Conservation (phyloP, 2,329 filamentous ascomycete species). For the Pseudogymnoascus sp. region DNA sequence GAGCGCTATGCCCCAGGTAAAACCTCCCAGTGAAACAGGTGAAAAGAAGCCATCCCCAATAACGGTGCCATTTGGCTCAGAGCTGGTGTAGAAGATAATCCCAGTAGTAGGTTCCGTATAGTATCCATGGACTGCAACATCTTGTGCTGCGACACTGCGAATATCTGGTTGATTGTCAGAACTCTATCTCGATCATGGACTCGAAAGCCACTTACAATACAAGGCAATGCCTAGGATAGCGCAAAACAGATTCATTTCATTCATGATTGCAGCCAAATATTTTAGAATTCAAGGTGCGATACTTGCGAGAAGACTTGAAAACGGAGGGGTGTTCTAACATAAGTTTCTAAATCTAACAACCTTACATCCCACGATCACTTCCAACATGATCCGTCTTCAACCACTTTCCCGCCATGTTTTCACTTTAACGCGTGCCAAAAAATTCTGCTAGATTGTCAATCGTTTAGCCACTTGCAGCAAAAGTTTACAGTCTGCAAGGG, state of each 20-base stretch:
- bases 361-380: not conserved
- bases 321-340: not conserved
- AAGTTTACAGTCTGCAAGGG: not conserved
- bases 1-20: constrained; percentile 47
- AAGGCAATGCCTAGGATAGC: constrained; percentile 18
- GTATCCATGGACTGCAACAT: constrained; percentile 23
- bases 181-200: not conserved
- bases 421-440: not conserved
- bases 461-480: not conserved
- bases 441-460: not conserved
- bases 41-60: constrained; percentile 25
- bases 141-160: constrained; percentile 20
- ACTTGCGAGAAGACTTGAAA: constrained; percentile 8
- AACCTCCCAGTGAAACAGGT: constrained; percentile 30
- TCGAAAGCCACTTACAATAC: constrained; percentile 18
- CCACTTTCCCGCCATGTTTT: not conserved
- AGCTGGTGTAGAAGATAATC: constrained; percentile 45
- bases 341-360: not conserved
- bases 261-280: constrained; percentile 20
- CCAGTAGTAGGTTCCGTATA: constrained; percentile 41
- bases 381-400: not conserved
- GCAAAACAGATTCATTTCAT: constrained; percentile 17
- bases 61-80: constrained; percentile 32
- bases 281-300: not conserved
- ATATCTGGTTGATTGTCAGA: constrained; percentile 17